phyloP scores from a whole-genome alignment of 306 rosid genomes.

The Trifolium fragiferum region DNA sequence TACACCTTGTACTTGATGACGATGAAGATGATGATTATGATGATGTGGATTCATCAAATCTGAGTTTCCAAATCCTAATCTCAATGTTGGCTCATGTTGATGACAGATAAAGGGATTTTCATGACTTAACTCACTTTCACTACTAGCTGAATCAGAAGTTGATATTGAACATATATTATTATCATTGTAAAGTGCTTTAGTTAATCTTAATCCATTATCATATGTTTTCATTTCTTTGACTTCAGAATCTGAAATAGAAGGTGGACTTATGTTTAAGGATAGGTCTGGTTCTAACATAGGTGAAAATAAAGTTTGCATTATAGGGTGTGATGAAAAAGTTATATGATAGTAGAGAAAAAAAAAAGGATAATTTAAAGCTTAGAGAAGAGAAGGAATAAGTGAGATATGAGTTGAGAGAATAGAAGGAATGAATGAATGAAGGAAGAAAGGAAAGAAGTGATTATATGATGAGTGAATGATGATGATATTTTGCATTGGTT shows the following conservation, averaged over 20 bases:
- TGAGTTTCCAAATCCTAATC: constrained; percentile 58
- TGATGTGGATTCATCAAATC: constrained; percentile 43
- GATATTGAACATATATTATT: constrained; percentile 54
- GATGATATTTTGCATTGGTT: constrained; percentile 63
- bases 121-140: constrained; percentile 79
- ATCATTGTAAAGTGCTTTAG: not conserved
- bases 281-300: constrained; percentile 78
- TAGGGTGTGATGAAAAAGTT: constrained; percentile 31
- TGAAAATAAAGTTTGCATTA: constrained; percentile 43
- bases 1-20: constrained; percentile 25
- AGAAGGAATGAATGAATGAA: constrained; percentile 27
- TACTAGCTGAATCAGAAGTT: constrained; percentile 70
- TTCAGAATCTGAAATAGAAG: constrained; percentile 47
- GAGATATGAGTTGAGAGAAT: not conserved
- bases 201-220: constrained; percentile 29
- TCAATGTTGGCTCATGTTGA: constrained; percentile 57
- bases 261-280: constrained; percentile 84
- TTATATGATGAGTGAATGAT: constrained; percentile 80
- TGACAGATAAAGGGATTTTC: constrained; percentile 45
- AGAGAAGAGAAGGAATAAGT: not conserved
- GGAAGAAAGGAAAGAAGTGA: constrained; percentile 41
- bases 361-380: no score
- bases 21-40: constrained; percentile 39
- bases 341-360: not conserved
- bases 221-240: constrained; percentile 39